Evolutionary conservation across 2,329 filamentous ascomycete species (phyloP).

Genomic region (Arachnopeziza araneosa): DNA sequence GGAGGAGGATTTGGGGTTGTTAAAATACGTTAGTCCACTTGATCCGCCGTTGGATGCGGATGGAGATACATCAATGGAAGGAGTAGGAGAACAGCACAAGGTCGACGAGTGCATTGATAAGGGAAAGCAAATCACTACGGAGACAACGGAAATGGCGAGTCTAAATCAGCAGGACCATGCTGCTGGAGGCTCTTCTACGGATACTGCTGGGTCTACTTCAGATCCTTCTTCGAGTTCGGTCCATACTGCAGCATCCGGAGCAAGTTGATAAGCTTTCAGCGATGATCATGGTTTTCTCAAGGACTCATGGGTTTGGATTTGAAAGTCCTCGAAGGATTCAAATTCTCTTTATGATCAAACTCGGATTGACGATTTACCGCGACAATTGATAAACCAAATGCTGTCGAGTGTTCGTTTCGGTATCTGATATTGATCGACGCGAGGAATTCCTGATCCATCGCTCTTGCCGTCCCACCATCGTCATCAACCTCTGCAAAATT

Average conservation of each 20-base stretch:
- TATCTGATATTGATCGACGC: not conserved
- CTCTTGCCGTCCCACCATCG: not conserved
- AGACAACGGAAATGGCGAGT: not conserved
- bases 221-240: conserved; percentile 23
- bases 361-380: not conserved
- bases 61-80: conserved; percentile 12
- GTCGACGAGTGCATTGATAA: conserved; percentile 7
- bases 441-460: not conserved
- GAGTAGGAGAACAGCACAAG: not conserved
- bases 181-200: conserved; percentile 16
- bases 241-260: conserved; percentile 18
- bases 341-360: not conserved
- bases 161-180: conserved; percentile 8
- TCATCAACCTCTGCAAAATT: not conserved
- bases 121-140: conserved; percentile 13
- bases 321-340: no score
- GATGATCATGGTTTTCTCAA: not conserved
- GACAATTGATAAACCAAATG: not conserved
- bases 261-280: conserved; percentile 5
- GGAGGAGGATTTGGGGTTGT: not conserved
- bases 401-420: no score
- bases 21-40: conserved; percentile 9
- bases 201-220: conserved; percentile 14
- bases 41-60: conserved; percentile 11
- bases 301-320: no score